Conservation (phyloP, 768 basidiomycete species). For the Rhodotorula kratochvilovae region DNA sequence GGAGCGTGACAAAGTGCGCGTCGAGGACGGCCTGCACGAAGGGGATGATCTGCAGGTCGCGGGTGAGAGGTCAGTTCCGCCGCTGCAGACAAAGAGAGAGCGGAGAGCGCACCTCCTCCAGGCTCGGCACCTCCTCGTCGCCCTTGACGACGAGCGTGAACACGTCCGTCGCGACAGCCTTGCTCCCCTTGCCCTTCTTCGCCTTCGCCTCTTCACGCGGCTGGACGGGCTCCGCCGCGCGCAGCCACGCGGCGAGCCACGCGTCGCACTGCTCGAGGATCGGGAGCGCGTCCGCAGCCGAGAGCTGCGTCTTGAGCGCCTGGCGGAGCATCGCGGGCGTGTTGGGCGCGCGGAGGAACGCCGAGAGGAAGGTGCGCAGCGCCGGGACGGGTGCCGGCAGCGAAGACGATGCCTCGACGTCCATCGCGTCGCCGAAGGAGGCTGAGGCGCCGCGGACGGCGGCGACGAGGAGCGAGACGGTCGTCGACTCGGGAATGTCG, state of each 20-base stretch:
- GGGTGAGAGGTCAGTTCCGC: neutral
- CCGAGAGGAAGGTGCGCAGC: slow-evolving; percentile 7
- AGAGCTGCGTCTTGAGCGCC: slow-evolving; percentile 26
- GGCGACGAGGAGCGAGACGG: slow-evolving; percentile 28
- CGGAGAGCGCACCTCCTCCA: slow-evolving; percentile 18
- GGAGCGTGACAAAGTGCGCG: slow-evolving; percentile 39
- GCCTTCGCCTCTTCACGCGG: neutral
- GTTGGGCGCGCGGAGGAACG: slow-evolving; percentile 21
- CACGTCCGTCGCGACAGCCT: slow-evolving; percentile 9
- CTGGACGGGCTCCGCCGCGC: neutral
- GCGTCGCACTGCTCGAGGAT: slow-evolving; percentile 31
- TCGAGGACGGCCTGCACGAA: slow-evolving; percentile 38
- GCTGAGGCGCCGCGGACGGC: slow-evolving; percentile 1
- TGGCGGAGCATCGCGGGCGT: slow-evolving; percentile 27
- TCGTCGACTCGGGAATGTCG: slow-evolving; percentile 35
- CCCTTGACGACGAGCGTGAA: neutral
- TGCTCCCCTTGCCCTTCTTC: slow-evolving; percentile 3
- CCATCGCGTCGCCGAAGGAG: slow-evolving; percentile 4
- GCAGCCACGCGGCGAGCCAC: slow-evolving; percentile 33
- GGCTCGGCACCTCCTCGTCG: neutral
- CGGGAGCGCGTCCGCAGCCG: slow-evolving; percentile 23
- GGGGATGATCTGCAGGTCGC: slow-evolving; percentile 15
- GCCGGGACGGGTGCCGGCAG: neutral
- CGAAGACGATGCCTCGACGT: neutral
- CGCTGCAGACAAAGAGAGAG: too few species aligned